Conservation (phyloP, 768 basidiomycete genomes). For the Coprinopsis strossmayeri region DNA sequence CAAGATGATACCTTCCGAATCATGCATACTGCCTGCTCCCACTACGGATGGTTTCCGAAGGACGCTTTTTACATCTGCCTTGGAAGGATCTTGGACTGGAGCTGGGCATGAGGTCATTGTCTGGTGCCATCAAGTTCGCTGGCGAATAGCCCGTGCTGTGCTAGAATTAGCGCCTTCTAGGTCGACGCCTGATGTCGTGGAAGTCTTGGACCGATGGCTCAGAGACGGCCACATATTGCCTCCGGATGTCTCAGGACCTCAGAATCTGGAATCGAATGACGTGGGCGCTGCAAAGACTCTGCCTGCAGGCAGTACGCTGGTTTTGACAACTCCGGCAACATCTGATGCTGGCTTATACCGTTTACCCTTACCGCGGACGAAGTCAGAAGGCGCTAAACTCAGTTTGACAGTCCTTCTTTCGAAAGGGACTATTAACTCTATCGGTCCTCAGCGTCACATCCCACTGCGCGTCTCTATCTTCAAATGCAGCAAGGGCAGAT, state of each 20-base stretch:
- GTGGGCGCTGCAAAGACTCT: slow-evolving; percentile 30
- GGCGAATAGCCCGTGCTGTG: slow-evolving; percentile 75
- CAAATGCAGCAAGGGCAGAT: slow-evolving; percentile 34
- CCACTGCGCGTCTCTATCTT: slow-evolving; percentile 42
- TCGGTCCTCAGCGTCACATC: slow-evolving; percentile 42
- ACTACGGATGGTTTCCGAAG: slow-evolving; percentile 33
- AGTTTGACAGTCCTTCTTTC: slow-evolving; percentile 56
- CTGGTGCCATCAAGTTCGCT: slow-evolving; percentile 97
- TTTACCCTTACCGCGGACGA: slow-evolving; percentile 33
- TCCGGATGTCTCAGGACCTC: slow-evolving; percentile 13
- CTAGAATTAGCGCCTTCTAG: slow-evolving; percentile 51
- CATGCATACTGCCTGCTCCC: slow-evolving; percentile 55
- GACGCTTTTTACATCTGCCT: slow-evolving; percentile 76
- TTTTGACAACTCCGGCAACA: slow-evolving; percentile 35
- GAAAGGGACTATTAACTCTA: slow-evolving; percentile 43
- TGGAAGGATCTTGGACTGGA: slow-evolving; percentile 92
- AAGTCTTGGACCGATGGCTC: slow-evolving; percentile 60
- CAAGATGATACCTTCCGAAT: slow-evolving; percentile 86
- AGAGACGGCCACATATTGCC: slow-evolving; percentile 51
- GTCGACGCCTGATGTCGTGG: slow-evolving; percentile 21
- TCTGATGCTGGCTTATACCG: slow-evolving; percentile 36
- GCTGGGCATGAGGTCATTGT: slow-evolving; percentile 96
- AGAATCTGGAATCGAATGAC: slow-evolving; percentile 16
- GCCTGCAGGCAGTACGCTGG: slow-evolving; percentile 29
- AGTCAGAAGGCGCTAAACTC: slow-evolving; percentile 8